A percentile compares a stretch with the other conserved stretches of the same genome.
Evolutionary conservation across 305 asterid genomes (phyloP).

Genomic region (Lippia alba): DNA sequence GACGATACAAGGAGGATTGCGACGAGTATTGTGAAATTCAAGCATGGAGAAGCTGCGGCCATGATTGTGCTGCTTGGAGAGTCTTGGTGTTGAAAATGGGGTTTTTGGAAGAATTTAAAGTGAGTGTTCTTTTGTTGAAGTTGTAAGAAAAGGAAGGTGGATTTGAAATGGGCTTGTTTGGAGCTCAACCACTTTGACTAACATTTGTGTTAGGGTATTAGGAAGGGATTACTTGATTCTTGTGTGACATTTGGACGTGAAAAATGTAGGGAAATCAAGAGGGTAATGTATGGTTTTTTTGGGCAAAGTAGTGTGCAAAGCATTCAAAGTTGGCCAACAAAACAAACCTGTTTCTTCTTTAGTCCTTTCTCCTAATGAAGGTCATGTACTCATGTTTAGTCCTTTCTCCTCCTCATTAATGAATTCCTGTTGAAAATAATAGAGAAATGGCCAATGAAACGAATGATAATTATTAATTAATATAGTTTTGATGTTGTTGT

Average conservation of each 20-base stretch:
- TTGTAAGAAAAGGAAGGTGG: constrained; percentile 47
- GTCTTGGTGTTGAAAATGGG: neutral
- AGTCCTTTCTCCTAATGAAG: too few species aligned
- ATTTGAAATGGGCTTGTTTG: constrained; percentile 48
- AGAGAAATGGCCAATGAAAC: too few species aligned
- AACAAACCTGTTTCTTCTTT: constrained; percentile 4
- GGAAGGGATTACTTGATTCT: constrained; percentile 8
- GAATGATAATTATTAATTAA: too few species aligned
- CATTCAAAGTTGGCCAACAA: constrained; percentile 56
- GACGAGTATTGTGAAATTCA: constrained; percentile 14
- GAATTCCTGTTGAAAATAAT: too few species aligned
- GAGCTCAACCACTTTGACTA: constrained; percentile 73
- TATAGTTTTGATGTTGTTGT: too few species aligned
- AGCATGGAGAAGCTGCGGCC: constrained; percentile 29
- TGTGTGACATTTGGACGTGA: constrained; percentile 33
- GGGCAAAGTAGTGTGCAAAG: neutral
- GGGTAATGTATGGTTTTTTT: neutral
- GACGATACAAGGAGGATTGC: constrained; percentile 28
- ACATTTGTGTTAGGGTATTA: neutral
- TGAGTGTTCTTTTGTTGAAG: neutral
- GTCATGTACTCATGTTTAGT: too few species aligned
- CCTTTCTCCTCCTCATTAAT: too few species aligned
- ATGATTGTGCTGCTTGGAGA: neutral
- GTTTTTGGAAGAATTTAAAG: constrained; percentile 20
- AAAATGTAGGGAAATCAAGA: neutral